These are phyloP conservation scores for Aspergillus sp. DNA, from an alignment of 2,329 filamentous ascomycete species.

Conservation along the genomic window DNA sequence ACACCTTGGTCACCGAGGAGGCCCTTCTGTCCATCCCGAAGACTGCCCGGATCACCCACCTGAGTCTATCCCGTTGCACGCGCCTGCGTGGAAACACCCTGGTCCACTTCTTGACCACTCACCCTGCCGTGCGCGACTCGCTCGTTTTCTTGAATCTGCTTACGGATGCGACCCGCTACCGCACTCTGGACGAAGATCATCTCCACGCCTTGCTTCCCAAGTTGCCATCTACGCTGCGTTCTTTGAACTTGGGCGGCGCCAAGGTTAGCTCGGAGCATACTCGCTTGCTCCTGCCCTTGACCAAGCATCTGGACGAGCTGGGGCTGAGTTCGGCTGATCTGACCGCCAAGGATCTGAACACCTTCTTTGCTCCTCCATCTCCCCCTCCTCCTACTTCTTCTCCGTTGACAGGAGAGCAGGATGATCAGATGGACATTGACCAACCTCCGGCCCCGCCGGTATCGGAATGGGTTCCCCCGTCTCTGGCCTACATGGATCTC, in stretches of 20 bases:
- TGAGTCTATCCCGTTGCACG: constrained; percentile 71
- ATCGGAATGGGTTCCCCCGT: constrained; percentile 47
- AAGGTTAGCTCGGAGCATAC: constrained; percentile 62
- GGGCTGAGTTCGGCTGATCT: constrained; percentile 62
- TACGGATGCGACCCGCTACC: constrained; percentile 64
- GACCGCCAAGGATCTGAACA: constrained; percentile 58
- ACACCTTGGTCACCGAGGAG: constrained; percentile 66
- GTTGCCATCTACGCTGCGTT: constrained; percentile 61
- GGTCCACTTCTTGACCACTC: constrained; percentile 62
- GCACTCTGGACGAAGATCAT: constrained; percentile 61
- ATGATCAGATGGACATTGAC: constrained; percentile 16
- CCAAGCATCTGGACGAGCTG: constrained; percentile 69
- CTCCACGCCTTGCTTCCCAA: constrained; percentile 58
- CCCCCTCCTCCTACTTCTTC: constrained; percentile 16
- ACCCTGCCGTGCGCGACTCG: constrained; percentile 59
- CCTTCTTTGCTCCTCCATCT: constrained; percentile 48
- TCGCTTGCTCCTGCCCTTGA: constrained; percentile 55
- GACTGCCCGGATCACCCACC: constrained; percentile 66
- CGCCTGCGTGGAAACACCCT: constrained; percentile 60
- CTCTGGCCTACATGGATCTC: constrained; percentile 68
- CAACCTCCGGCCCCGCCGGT: constrained; percentile 5
- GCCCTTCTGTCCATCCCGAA: constrained; percentile 64
- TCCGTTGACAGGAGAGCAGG: constrained; percentile 12
- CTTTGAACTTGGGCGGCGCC: constrained; percentile 69
- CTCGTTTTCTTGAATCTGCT: constrained; percentile 68